Evolutionary conservation across 352 stramenopile species (phyloP), one percentile per base, ranked within the genome.

Genomic region (Phytopythium cucurbitacearum): DNA sequence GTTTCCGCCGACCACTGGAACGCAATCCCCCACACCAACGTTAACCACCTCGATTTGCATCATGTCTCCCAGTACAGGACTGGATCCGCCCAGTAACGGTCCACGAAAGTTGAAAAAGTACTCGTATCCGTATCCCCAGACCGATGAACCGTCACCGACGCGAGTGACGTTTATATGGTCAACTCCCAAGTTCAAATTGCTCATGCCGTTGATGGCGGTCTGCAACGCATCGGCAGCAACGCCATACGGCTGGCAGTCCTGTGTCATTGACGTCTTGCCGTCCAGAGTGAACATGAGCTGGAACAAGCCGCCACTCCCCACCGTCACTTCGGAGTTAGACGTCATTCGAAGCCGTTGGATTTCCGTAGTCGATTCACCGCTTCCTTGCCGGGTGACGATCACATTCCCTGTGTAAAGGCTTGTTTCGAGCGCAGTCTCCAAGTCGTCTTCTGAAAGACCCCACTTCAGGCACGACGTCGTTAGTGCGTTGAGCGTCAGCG

Each of bases 71-170:
- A 92, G 42, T 6, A 94, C 69, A 3, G n/a, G 60, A 43, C 77
- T 91, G 41, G 64, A 69, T 3, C 80, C 78, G 15, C 82, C 80
- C 8, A 53, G 57, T 9, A 91, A 56, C 0, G 80, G 73, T 2
- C 84, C 84, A 38, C 51, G 56, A 42, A 90, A 94, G 32, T 73
- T 51, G 48, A 94, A 74, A 7, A 77, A 57, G 52, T 91, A 94
- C 55, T 92, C 76, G 51, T 85, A 94, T 0, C 84, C 84, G 53
- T 85, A 94, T 7, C 84, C 84, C 78, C 76, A 92, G 4, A 53
- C 52, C 0, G 84, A 72, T 9, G 73, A 63, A 0, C 81, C 84
- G 39, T 92, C 81, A 0, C 84, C 84, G 2, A 77, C 56, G 0
- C 81, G 74, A 5, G 80, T 89, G 0, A 92, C 81, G 34, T 76